Conservation (phyloP, 2,329 filamentous ascomycete genomes). For the Achaetomium macrosporum region DNA sequence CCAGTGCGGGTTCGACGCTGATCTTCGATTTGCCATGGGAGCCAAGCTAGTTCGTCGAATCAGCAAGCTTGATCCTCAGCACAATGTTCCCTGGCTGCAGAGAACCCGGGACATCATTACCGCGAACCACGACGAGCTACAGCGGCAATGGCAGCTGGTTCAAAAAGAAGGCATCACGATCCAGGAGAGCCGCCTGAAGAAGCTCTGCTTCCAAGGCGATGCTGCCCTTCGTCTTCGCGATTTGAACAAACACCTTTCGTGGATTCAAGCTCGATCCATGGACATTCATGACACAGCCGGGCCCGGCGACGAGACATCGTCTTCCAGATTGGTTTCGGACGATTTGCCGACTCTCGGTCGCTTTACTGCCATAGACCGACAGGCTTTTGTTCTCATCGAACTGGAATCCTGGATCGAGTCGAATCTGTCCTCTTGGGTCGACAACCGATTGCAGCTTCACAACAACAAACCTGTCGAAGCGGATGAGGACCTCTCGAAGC, state of each 20-base stretch:
- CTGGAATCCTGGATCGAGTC: conserved; percentile 19
- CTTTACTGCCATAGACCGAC: neutral
- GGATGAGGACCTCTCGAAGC: neutral
- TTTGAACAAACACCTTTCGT: conserved; percentile 6
- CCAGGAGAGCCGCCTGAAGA: neutral
- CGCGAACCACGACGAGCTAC: neutral
- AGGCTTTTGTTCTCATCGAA: conserved; percentile 8
- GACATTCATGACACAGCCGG: neutral
- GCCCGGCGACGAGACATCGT: conserved; percentile 10
- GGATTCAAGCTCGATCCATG: conserved; percentile 11
- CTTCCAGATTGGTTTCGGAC: neutral
- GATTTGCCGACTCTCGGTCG: neutral
- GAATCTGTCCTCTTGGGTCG: conserved; percentile 8
- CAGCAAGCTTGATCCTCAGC: conserved; percentile 11
- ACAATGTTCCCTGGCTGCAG: conserved; percentile 2
- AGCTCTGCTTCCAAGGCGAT: conserved; percentile 13
- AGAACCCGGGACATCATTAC: neutral
- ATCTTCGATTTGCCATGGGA: conserved; percentile 14
- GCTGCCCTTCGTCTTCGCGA: conserved; percentile 5
- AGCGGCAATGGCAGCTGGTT: conserved; percentile 5
- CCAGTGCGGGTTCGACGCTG: neutral
- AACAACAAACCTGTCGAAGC: neutral
- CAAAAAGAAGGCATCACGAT: neutral
- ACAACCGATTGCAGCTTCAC: neutral
- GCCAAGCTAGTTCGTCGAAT: conserved; percentile 19